Evolutionary conservation across 306 rosid genomes (phyloP).

Genomic region (Cicer yamashitae): DNA sequence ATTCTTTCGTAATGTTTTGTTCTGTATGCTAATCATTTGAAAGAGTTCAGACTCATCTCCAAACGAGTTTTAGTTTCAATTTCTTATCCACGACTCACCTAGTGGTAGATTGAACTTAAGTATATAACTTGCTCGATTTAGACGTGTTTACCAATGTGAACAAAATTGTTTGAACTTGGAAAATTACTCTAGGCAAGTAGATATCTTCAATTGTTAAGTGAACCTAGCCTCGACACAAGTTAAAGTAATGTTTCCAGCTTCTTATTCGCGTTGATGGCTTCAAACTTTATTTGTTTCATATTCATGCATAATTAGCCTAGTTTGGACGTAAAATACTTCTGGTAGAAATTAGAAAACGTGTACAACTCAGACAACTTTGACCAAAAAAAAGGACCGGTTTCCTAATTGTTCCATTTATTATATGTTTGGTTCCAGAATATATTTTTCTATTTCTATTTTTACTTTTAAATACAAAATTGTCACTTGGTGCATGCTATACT

Average conservation of each 20-base stretch:
- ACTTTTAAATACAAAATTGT: neutral
- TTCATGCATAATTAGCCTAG: neutral
- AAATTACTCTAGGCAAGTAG: neutral
- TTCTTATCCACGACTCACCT: constrained; percentile 8
- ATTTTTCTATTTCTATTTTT: too few relatives aligned
- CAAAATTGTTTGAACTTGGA: constrained; percentile 8
- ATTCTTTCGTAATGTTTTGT: constrained; percentile 38
- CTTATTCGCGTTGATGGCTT: neutral
- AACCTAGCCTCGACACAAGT: neutral
- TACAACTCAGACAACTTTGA: neutral
- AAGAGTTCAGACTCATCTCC: constrained; percentile 2
- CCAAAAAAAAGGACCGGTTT: neutral
- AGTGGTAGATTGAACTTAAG: neutral
- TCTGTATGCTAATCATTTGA: constrained; percentile 31
- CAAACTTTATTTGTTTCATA: neutral
- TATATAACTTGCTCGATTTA: neutral
- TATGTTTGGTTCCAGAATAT: too few relatives aligned
- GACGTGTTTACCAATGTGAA: neutral
- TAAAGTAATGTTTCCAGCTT: neutral
- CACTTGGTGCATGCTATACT: neutral
- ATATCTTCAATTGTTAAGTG: neutral
- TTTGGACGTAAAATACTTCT: constrained; percentile 3
- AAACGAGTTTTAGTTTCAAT: constrained; percentile 3
- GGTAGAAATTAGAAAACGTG: constrained; percentile 24
- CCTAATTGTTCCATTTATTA: neutral